Base-by-base conservation (phyloP, 148 eudicot species). In the Oxyria digyna region DNA sequence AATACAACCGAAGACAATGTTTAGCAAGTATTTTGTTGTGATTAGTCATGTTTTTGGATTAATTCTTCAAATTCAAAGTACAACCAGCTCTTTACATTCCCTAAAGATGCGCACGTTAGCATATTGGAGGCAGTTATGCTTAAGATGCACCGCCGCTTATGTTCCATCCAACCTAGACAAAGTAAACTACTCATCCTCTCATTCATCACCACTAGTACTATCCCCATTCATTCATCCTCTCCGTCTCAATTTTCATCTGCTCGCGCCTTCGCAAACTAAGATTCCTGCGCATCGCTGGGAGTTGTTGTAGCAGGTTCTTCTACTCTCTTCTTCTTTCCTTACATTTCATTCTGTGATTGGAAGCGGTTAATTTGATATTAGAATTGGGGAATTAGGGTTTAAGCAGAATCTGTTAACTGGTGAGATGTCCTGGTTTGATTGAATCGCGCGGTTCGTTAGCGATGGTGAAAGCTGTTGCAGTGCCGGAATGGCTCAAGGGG, bases 401-500 rank as follows among this genome's bases (percentile, higher is more conserved):
- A 59, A 29, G 65, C 37, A 15, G 38, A 59, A 0, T 59, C 65
- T 37, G 65, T 29, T 31, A 29, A 31, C 31, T 59, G 37, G 14
- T 59, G 37, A 27, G 18, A 59, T 59, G 65, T 31, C 37, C 65
- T 29, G 65, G 20, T 59, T 31, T 59, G 37, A 27, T 59, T 57
- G 38, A 59, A 9, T 10, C 10, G 37, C 8, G 3, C 9, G 38
- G 8, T 15, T 4, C 15, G 18, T 37, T 66, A 8, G 69, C 45
- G 69, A 66, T 66, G 69, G 69, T 37, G 69, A 66, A 38, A 18
- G 69, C 31, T 79, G 87, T 78, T 74, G 81, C 85, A 67, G 74
- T 90, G 77, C 96, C 97, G 42, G 69, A 86, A 77, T 94, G 98
- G 98, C 81, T 94, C 21, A 77, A 83, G 70, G 74, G 57, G 50